Evolutionary conservation across 257 asterid genomes (phyloP).

Genomic region (Mentha longifolia): DNA sequence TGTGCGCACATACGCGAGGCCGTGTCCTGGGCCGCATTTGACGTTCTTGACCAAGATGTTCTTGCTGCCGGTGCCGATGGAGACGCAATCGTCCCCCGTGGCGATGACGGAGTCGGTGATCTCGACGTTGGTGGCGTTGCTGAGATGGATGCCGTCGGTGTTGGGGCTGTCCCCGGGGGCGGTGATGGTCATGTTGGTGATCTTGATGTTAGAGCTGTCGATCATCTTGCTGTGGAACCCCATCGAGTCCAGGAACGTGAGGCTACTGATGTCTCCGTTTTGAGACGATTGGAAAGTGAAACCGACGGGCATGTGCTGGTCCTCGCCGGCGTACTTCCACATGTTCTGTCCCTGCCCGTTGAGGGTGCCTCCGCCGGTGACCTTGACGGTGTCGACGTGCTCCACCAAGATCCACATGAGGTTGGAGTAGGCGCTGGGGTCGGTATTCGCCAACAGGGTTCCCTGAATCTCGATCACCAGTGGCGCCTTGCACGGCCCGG

Average conservation of each 20-base stretch:
- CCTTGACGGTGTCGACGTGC: conserved; percentile 38
- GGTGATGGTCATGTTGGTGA: conserved; percentile 43
- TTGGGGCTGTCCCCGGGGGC: conserved; percentile 82
- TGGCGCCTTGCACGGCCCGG: conserved; percentile 64
- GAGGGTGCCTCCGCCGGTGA: conserved; percentile 69
- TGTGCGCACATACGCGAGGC: conserved; percentile 49
- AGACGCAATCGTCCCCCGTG: conserved; percentile 62
- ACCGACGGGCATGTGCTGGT: conserved; percentile 50
- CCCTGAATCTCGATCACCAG: conserved; percentile 59
- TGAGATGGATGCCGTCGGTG: conserved; percentile 75
- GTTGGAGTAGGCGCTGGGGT: conserved; percentile 46
- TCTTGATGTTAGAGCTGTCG: conserved; percentile 36
- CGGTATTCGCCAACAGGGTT: conserved; percentile 44
- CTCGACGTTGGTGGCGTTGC: conserved; percentile 41
- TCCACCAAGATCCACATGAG: conserved; percentile 53
- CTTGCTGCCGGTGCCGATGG: conserved; percentile 53
- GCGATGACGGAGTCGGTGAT: conserved; percentile 51
- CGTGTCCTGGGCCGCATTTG: conserved; percentile 70
- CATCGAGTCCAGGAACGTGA: conserved; percentile 56
- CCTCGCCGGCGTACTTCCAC: conserved; percentile 43
- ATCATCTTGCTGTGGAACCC: conserved; percentile 67
- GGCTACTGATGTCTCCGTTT: conserved; percentile 31
- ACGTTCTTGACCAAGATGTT: conserved; percentile 37
- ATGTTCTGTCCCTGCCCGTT: conserved; percentile 52
- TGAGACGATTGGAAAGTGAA: conserved; percentile 39